Evolutionary conservation across 2,329 filamentous ascomycete genomes (phyloP), one percentile per base, ranked within the genome.

Genomic region (Aspergillus persii): DNA sequence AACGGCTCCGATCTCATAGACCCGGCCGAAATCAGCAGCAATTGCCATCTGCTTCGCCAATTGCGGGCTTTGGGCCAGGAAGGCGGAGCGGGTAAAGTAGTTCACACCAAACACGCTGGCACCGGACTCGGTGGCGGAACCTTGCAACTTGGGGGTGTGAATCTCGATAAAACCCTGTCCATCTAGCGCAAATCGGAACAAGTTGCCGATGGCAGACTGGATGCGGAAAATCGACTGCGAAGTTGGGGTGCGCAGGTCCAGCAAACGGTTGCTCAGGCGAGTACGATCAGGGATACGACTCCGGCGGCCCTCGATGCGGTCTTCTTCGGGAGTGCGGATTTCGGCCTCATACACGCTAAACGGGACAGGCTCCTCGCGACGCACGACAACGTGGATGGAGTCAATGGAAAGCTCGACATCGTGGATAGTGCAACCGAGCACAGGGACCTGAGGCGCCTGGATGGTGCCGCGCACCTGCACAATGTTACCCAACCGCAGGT

Each of bases 31-130:
- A 72, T 97, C 93, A 30, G 92, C 89, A 4, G 92, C 91, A 46
- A 97, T 92, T 54, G 87, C 86, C 90, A 96, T 94, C 76, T 97
- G 93, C 79, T 97, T 97, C 55, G 91, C 90, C 63, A 97, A 77
- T 75, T 97, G 93, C 6, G 93, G 93, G 62, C 91, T 96, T 77
- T 97, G 93, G 0, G 93, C 93, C 12, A 97, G 79, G 80, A 95
- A 97, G 3, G 92, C 93, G 23, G 86, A 86, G 54, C 93, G 87
- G 31, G 88, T 90, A 77, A 97, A 97, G 78, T 97, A 97, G 70
- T 95, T 90, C 52, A 96, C 86, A 72, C 91, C 88, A 81, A 97
- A 97, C 4, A 97, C 93, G 63, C 91, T 92, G 12, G 93, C 89
- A 50, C 93, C 93, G 50, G 91, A 96, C 75, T 97, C 93, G 0